Percentiles rank a stretch among this genome's conserved stretches.
These are phyloP conservation scores for Colletotrichum musae DNA, from an alignment of 2,329 filamentous ascomycete genomes.

Conservation along the genomic window DNA sequence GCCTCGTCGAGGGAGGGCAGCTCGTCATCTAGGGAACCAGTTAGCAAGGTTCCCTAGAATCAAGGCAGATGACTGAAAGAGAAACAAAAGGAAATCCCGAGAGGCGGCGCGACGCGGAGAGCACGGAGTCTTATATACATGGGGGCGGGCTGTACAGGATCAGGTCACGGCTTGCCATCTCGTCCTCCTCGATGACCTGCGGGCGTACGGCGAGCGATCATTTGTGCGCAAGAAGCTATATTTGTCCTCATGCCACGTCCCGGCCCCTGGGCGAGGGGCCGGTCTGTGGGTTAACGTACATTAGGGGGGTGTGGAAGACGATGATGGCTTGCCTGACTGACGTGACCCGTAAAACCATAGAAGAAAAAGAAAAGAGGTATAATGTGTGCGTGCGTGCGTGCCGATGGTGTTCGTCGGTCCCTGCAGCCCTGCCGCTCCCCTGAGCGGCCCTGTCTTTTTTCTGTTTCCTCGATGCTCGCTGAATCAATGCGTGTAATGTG, in stretches of 20 bases:
- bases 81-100: constrained; percentile 43
- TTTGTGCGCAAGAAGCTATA: constrained; percentile 62
- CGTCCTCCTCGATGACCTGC: constrained; percentile 66
- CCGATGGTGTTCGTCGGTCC: constrained; percentile 41
- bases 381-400: constrained; percentile 41
- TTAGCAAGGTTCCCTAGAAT: constrained; percentile 54
- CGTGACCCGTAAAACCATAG: constrained; percentile 57
- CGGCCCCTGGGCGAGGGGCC: constrained; percentile 46
- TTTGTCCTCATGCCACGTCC: constrained; percentile 59
- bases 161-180: constrained; percentile 72
- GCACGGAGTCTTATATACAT: constrained; percentile 58
- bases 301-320: constrained; percentile 73
- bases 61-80: constrained; percentile 7
- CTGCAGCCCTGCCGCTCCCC: constrained; percentile 49
- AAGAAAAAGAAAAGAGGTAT: constrained; percentile 40
- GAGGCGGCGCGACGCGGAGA: constrained; percentile 39
- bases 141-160: constrained; percentile 48
- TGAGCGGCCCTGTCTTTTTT: constrained; percentile 40
- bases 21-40: constrained; percentile 71
- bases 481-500: constrained; percentile 47
- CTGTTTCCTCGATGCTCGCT: constrained; percentile 59
- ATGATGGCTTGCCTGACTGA: constrained; percentile 76
- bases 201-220: constrained; percentile 43
- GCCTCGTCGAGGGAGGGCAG: constrained; percentile 74
- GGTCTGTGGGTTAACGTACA: constrained; percentile 75